These are phyloP conservation scores for Pseudopyrenochaeta lycopersici DNA, from an alignment of 2,329 filamentous ascomycete genomes.

Conservation along the genomic window DNA sequence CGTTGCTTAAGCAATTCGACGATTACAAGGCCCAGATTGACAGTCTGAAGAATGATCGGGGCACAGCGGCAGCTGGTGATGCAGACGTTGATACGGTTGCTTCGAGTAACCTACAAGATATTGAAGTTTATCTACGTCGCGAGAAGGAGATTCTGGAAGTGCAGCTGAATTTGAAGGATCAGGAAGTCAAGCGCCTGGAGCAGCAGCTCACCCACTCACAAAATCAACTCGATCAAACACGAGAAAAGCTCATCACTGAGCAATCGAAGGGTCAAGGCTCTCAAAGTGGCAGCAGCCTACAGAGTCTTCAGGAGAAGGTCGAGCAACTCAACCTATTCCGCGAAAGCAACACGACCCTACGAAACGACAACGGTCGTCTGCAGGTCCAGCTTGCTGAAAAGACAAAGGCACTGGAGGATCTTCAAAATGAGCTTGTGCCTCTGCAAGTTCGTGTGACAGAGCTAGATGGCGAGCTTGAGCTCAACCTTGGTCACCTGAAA, in stretches of 20 bases:
- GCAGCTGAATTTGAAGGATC: constrained; percentile 88
- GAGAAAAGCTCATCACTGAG: constrained; percentile 90
- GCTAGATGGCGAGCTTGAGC: constrained; percentile 80
- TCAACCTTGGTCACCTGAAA: constrained; percentile 86
- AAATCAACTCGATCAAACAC: constrained; percentile 85
- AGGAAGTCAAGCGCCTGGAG: constrained; percentile 87
- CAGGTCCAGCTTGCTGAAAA: constrained; percentile 80
- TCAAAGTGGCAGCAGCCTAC: constrained; percentile 79
- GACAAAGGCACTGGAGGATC: constrained; percentile 75
- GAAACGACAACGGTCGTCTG: constrained; percentile 83
- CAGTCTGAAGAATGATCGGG: constrained; percentile 78
- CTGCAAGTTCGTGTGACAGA: constrained; percentile 82
- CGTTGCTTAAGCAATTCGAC: constrained; percentile 90
- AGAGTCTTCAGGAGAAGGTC: constrained; percentile 91
- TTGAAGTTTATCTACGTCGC: constrained; percentile 88
- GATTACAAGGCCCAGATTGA: constrained; percentile 81
- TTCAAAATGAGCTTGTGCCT: constrained; percentile 80
- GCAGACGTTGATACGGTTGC: constrained; percentile 62
- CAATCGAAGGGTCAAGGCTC: constrained; percentile 77
- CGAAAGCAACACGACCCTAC: constrained; percentile 90
- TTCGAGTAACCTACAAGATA: constrained; percentile 82
- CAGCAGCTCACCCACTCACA: constrained; percentile 90
- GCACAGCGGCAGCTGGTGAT: constrained; percentile 63
- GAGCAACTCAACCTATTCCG: constrained; percentile 96
- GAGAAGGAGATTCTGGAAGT: constrained; percentile 99